Base-by-base conservation (phyloP, 2,329 filamentous ascomycete species). In the Aspergillus bombycis region DNA sequence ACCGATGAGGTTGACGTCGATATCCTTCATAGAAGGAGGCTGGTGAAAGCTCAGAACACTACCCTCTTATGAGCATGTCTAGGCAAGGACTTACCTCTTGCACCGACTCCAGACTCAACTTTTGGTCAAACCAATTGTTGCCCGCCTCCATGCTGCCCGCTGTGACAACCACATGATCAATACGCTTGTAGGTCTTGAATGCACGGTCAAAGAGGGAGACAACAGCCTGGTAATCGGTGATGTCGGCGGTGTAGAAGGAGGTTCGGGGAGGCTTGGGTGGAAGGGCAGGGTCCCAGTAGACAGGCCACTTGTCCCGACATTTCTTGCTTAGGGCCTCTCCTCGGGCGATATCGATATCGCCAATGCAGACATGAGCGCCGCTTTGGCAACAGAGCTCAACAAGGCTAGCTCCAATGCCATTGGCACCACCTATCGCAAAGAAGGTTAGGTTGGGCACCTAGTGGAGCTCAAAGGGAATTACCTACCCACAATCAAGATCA, bases 101-200 rank as follows among this genome's bases (percentile, higher is more conserved):
- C 26, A 85, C 75, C 10, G 74, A 79, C 41, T 81, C 77, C 16
- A 84, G 67, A 8, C 77, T 80, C 45, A 85, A 70, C 2, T 73
- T 71, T 2, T 79, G 77, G 53, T 83, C 81, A 62, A 83, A 83
- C 74, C 80, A 82, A 50, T 80, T 78, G 34, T 66, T 65, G 0
- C 74, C 75, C 7, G 77, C 75, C 63, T 84, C 83, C 19, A 76
- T 74, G 5, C 82, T 78, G 0, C 81, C 83, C 1, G 83, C 84
- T 36, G 78, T 81, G 4, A 80, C 79, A 23, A 84, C 77, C 6
- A 83, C 83, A 63, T 83, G 79, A 62, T 86, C 83, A 26, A 85
- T 77, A 7, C 74, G 74, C 3, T 81, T 80, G 62, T 82, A 81
- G n/a, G 74, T 76, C 8, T 78, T 71, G 48, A 79, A 78, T 0